Base-by-base conservation (phyloP, 2,329 filamentous ascomycete genomes). In the Blumeria graminis region DNA sequence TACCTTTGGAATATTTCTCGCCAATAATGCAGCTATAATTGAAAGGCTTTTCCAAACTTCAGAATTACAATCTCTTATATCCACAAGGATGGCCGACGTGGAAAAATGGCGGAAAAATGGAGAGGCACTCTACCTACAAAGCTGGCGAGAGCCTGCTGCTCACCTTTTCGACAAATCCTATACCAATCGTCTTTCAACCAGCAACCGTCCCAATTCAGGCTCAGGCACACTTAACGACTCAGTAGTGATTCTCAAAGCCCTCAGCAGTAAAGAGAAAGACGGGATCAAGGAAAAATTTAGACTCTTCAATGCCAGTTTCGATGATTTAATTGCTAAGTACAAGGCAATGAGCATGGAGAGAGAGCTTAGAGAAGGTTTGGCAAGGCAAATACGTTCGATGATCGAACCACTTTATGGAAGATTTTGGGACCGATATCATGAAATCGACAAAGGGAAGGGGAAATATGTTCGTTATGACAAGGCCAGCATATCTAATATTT, bases 381-480 rank as follows among this genome's bases (percentile, higher is more conserved):
- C 80, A 14, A 81, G 82, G 63, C 89, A 95, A 65, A 82, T 96
- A 60, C 86, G 92, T 68, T 82, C 82, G 63, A 86, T 94, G 71
- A 82, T 98, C 57, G 90, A 96, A 70, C 89, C 90, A 56, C 75
- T 98, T 13, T 98, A 98, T 71, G 84, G 84, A 60, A 78, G 92
- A 50, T 98, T 98, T 70, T 96, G 87, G 81, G 92, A 96, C 69
- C 78, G 90, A 33, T 98, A 98, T 67, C 89, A 95, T 67, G 92
- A 96, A 70, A 81, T 96, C 61, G 90, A 96, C 70, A 95, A 94
- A 72, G 92, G 92, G 58, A 93, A 89, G 71, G 90, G 90, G 62
- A 98, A 98, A 70, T 94, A 96, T 69, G 88, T 94, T 68, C 95
- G 94, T 72, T 96, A 94, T 68, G 89, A 95, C 71, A 95, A 95